phyloP scores from a whole-genome alignment of 2,329 filamentous ascomycete genomes.

The Fusarium albidum region DNA sequence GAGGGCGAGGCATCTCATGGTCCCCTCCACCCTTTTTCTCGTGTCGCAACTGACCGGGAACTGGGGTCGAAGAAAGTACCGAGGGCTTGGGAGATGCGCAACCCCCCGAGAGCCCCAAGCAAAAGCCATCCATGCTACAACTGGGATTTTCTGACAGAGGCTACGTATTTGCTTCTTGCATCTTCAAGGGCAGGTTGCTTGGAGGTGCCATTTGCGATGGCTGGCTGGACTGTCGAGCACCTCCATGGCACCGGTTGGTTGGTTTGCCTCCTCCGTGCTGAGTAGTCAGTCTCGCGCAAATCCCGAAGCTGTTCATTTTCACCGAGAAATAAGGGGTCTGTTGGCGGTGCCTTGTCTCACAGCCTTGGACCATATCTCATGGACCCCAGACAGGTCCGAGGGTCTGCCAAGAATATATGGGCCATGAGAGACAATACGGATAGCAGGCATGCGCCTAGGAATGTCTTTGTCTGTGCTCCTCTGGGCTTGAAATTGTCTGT shows the following conservation, averaged over 20 bases:
- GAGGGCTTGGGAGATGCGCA: constrained; percentile 33
- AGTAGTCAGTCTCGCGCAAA: too few relatives aligned
- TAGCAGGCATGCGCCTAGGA: background rate
- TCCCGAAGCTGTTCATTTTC: too few relatives aligned
- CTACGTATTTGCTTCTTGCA: too few relatives aligned
- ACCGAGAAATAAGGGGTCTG: too few relatives aligned
- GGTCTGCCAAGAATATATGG: too few relatives aligned
- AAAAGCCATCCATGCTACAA: constrained; percentile 10
- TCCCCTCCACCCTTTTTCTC: constrained; percentile 5
- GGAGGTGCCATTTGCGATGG: constrained; percentile 6
- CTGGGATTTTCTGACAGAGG: constrained; percentile 16
- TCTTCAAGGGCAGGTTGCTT: too few relatives aligned
- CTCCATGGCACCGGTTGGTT: background rate
- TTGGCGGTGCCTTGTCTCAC: too few relatives aligned
- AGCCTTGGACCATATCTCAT: too few relatives aligned
- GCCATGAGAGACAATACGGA: too few relatives aligned
- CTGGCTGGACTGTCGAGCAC: constrained; percentile 3
- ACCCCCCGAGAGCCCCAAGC: constrained; percentile 15
- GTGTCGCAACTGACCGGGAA: constrained; percentile 13
- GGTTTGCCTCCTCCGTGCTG: too few relatives aligned
- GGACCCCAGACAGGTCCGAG: too few relatives aligned
- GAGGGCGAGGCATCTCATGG: background rate
- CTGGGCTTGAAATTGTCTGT: background rate
- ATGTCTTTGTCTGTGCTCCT: background rate
- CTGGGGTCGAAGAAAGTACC: constrained; percentile 21